Evolutionary conservation across 2,329 filamentous ascomycete species (phyloP).

Genomic region (Zalaria sp.): DNA sequence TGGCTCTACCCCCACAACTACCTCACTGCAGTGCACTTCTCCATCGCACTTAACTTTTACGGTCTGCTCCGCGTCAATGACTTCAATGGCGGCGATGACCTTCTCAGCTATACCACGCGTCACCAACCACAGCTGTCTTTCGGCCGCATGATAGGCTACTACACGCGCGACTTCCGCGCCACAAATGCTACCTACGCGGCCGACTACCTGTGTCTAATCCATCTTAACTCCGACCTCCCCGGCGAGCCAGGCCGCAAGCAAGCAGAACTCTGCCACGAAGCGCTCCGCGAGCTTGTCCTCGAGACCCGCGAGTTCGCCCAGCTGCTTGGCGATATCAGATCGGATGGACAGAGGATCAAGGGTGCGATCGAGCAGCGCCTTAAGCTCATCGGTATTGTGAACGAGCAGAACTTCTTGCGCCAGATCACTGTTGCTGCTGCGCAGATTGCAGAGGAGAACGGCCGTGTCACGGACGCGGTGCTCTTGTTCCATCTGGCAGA

Average conservation of each 20-base stretch:
- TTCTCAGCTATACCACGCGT: slow-evolving; percentile 51
- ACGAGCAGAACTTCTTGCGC: slow-evolving; percentile 73
- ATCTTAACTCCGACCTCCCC: slow-evolving; percentile 72
- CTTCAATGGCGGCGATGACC: slow-evolving; percentile 58
- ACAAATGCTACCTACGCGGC: slow-evolving; percentile 80
- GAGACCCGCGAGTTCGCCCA: slow-evolving; percentile 94
- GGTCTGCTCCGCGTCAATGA: slow-evolving; percentile 79
- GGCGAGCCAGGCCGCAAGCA: slow-evolving; percentile 64
- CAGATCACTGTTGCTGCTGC: slow-evolving; percentile 90
- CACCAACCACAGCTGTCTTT: slow-evolving; percentile 80
- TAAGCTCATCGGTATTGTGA: slow-evolving; percentile 62
- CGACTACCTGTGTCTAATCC: slow-evolving; percentile 85
- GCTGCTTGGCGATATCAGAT: slow-evolving; percentile 78
- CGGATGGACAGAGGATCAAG: slow-evolving; percentile 70
- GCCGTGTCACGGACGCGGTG: slow-evolving; percentile 83
- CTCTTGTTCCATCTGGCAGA: slow-evolving; percentile 87
- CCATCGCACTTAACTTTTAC: slow-evolving; percentile 77
- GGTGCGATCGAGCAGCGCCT: slow-evolving; percentile 81
- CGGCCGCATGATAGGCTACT: slow-evolving; percentile 82
- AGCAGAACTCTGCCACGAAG: slow-evolving; percentile 75
- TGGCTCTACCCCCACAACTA: slow-evolving; percentile 89
- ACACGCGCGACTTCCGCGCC: slow-evolving; percentile 89
- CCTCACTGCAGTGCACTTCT: slow-evolving; percentile 88
- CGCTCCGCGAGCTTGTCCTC: slow-evolving; percentile 83
- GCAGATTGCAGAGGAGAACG: slow-evolving; percentile 84